These are phyloP conservation scores for Coniochaeta hoffmannii DNA, from an alignment of 2,329 filamentous ascomycete genomes.

Conservation along the genomic window DNA sequence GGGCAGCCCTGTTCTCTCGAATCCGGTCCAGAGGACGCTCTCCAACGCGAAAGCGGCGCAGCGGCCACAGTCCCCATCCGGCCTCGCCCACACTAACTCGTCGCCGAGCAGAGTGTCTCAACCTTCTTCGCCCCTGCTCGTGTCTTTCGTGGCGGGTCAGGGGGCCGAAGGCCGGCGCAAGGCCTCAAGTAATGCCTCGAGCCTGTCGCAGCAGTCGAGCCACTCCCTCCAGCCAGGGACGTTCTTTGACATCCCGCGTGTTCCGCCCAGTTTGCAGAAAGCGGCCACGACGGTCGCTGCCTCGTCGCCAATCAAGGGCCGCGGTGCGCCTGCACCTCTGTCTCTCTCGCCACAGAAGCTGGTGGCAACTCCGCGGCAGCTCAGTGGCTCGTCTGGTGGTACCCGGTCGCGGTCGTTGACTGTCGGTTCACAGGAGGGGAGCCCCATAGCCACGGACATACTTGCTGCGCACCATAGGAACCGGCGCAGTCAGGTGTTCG, in stretches of 20 bases:
- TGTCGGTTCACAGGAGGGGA: conserved; percentile 88
- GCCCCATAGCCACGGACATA: conserved; percentile 61
- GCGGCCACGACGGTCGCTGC: conserved; percentile 46
- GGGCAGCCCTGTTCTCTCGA: conserved; percentile 75
- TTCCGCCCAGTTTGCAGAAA: conserved; percentile 52
- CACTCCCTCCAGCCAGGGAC: conserved; percentile 62
- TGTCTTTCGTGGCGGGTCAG: conserved; percentile 86
- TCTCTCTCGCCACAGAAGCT: conserved; percentile 58
- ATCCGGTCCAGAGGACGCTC: conserved; percentile 71
- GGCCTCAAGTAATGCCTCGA: conserved; percentile 83
- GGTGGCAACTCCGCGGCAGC: conserved; percentile 51
- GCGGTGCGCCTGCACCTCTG: conserved; percentile 41
- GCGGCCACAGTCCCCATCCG: conserved; percentile 80
- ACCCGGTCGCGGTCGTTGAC: conserved; percentile 80
- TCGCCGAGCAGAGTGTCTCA: conserved; percentile 78
- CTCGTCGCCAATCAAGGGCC: conserved; percentile 52
- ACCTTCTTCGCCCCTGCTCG: conserved; percentile 83
- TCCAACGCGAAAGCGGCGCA: conserved; percentile 74
- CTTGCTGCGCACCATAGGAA: conserved; percentile 73
- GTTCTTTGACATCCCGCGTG: conserved; percentile 65
- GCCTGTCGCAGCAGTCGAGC: conserved; percentile 65
- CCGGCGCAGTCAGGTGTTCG: conserved; percentile 86
- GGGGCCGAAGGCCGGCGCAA: conserved; percentile 75
- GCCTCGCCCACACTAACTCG: conserved; percentile 69
- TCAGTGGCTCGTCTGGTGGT: conserved; percentile 52